A percentile compares a stretch with the other conserved stretches of the same genome.
phyloP scores from a whole-genome alignment of 768 basidiomycete species.

The Dioszegia hungarica region DNA sequence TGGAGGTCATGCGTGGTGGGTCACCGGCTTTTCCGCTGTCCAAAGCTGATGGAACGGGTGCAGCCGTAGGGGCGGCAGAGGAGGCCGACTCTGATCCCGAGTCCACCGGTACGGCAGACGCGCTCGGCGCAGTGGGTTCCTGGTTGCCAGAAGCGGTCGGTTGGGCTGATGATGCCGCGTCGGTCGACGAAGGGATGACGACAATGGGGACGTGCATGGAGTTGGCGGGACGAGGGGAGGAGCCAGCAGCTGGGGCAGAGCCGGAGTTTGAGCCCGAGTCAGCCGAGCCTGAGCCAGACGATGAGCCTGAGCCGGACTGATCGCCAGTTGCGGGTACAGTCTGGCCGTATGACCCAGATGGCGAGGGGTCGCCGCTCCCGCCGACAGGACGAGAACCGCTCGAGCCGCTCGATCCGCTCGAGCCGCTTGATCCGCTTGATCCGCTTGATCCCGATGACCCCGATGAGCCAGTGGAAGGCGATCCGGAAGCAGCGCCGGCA shows the following conservation, averaged over 20 bases:
- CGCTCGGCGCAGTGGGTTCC: no score
- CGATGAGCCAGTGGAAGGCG: conserved; percentile 9
- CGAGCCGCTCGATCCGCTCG: not conserved
- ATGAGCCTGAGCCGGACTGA: no score
- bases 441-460: not conserved
- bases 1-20: not conserved
- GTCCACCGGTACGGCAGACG: not conserved
- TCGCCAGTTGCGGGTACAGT: not conserved
- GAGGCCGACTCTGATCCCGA: not conserved
- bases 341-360: not conserved
- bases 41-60: not conserved
- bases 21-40: conserved; percentile 7
- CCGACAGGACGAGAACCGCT: not conserved
- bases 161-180: not conserved
- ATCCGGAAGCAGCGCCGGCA: not conserved
- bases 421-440: conserved; percentile 2
- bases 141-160: not conserved
- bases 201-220: conserved; percentile 3
- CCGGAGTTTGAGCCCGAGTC: not conserved
- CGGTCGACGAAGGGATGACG: not conserved
- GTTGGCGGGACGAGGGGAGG: not conserved
- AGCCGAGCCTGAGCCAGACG: not conserved
- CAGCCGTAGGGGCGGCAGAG: not conserved
- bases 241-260: not conserved
- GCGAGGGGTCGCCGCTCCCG: not conserved